phyloP scores from a whole-genome alignment of 2,329 filamentous ascomycete species.

The Botryotinia narcissicola region DNA sequence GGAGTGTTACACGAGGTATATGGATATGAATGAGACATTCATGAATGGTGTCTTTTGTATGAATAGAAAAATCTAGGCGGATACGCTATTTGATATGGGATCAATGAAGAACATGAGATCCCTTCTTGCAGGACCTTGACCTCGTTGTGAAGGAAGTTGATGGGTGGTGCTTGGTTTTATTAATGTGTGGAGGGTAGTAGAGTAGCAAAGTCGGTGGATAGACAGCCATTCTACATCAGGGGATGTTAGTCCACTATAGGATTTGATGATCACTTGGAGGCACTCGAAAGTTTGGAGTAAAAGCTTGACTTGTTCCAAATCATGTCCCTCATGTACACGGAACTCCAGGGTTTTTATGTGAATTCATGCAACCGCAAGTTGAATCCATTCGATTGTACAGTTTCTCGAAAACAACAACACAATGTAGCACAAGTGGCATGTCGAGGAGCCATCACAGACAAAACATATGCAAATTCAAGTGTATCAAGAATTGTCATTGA shows the following conservation, averaged over 20 bases:
- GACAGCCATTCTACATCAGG: not conserved
- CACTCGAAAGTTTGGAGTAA: not conserved
- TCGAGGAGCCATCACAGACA: not conserved
- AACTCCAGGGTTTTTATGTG: too few species aligned
- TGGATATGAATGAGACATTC: not conserved
- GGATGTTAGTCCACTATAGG: not conserved
- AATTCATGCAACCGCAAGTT: not conserved
- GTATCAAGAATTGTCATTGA: constrained; percentile 18
- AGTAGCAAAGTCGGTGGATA: not conserved
- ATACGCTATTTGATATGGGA: too few species aligned
- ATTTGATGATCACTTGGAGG: not conserved
- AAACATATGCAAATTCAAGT: not conserved
- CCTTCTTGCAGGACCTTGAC: not conserved
- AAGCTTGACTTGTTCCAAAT: not conserved
- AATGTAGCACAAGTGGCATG: too few species aligned
- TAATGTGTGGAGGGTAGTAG: not conserved
- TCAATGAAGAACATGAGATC: not conserved
- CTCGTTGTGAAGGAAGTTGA: not conserved
- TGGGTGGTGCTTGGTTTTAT: not conserved
- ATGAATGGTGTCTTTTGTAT: constrained; percentile 1
- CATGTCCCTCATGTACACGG: not conserved
- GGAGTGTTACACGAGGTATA: not conserved
- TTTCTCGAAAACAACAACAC: too few species aligned
- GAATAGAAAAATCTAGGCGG: not conserved
- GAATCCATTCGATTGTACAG: not conserved